Evolutionary conservation across 2,329 filamentous ascomycete species (phyloP), one percentile per base, ranked within the genome.

Genomic region (Aspergillus oerlinghausenensis): DNA sequence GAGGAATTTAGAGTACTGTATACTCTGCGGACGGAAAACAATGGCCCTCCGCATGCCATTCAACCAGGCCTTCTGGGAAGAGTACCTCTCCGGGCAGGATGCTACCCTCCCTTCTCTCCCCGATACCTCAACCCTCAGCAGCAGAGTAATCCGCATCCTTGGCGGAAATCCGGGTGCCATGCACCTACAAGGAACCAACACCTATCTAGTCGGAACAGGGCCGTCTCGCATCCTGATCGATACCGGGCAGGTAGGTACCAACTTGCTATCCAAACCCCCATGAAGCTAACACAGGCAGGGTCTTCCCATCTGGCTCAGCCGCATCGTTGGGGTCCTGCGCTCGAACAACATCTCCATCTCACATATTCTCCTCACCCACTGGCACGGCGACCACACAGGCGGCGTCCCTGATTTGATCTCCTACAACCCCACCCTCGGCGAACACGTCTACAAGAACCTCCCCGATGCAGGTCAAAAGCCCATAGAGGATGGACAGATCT

Each of bases 341-440:
- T 54, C 67, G 2, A 40, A 48, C 0, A 50, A 57, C 1, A 66
- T 78, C 45, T 52, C 56, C 0, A 54, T 83, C 0, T 77, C 75
- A 0, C 74, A 79, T 54, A 70, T 79, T 3, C 62, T 78, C 1
- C 60, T 78, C 3, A 76, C 76, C 0, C 76, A 79, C 56, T 79
- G 75, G 75, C 76, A 78, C 57, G 73, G 75, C 3, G 76, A 79
- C 57, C 76, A 79, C 52, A 73, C 75, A 2, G 74, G 73, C 2
- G 76, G 76, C 1, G 73, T 77, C 3, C 70, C 73, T 0, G 74
- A 77, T 56, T 67, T 78, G 1, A 14, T 78, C 0, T 56, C 56
- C 1, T 50, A 69, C 1, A 70, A 73, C 48, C 69, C 71, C 4
- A 10, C 67, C 19, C 53, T 75, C 4, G 14, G 48, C 3, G 25